Evolutionary conservation across 495 filamentous ascomycete genomes (phyloP).

Genomic region (Penicillium waksmanii): DNA sequence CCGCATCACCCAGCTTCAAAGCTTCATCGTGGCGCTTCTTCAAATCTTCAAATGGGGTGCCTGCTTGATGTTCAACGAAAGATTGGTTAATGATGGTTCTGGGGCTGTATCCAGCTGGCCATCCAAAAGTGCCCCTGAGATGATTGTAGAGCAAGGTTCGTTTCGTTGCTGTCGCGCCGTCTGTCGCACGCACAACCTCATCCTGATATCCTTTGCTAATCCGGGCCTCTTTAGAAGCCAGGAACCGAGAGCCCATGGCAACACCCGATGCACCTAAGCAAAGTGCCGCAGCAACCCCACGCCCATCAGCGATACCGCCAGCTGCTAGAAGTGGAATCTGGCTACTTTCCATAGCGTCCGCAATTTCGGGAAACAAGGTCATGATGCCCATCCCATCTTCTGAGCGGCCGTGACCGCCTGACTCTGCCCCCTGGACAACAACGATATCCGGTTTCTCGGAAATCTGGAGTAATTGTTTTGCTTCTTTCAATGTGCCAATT

Average conservation of each 20-base stretch:
- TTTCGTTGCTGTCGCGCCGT: conserved; percentile 67
- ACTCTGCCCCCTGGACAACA: conserved; percentile 73
- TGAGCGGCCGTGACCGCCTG: conserved; percentile 72
- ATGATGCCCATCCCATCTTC: conserved; percentile 60
- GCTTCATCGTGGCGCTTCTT: conserved; percentile 62
- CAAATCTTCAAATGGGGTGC: conserved; percentile 60
- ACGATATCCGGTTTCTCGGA: conserved; percentile 62
- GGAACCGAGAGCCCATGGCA: conserved; percentile 73
- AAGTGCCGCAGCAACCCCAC: conserved; percentile 66
- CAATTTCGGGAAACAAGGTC: conserved; percentile 59
- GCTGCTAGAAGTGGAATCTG: conserved; percentile 67
- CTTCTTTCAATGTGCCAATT: conserved; percentile 62
- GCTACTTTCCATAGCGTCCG: conserved; percentile 53
- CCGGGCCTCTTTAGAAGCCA: conserved; percentile 66
- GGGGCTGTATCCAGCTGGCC: conserved; percentile 67
- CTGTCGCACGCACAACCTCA: conserved; percentile 60
- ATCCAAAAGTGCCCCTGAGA: conserved; percentile 67
- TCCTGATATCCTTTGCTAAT: conserved; percentile 63
- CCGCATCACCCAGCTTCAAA: conserved; percentile 54
- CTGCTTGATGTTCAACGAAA: conserved; percentile 59
- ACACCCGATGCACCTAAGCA: conserved; percentile 68
- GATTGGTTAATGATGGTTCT: conserved; percentile 66
- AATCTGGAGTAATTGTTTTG: conserved; percentile 43
- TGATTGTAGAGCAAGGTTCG: conserved; percentile 73
- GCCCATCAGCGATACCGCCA: conserved; percentile 71